A percentile compares a stretch with the other conserved stretches of the same genome.
These are phyloP conservation scores for Mycosphaerella sp. DNA, from an alignment of 2,329 filamentous ascomycete genomes.

Conservation along the genomic window DNA sequence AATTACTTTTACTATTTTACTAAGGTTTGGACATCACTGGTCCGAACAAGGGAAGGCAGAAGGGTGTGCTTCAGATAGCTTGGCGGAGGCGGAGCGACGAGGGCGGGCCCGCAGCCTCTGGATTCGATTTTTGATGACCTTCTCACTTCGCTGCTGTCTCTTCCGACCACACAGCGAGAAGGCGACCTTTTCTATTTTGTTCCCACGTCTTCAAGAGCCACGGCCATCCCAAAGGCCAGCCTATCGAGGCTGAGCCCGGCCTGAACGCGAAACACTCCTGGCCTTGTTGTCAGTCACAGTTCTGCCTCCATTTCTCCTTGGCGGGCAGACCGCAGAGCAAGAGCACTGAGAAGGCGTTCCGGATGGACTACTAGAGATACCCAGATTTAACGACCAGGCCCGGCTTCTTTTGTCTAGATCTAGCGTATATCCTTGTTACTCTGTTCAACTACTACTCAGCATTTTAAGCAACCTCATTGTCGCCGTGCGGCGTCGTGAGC, in stretches of 20 bases:
- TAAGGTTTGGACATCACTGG: no score
- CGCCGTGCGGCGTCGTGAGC: neutral
- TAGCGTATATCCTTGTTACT: conserved; percentile 1
- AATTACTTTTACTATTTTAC: no score
- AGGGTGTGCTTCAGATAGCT: neutral
- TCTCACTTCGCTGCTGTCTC: neutral
- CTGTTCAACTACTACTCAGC: neutral
- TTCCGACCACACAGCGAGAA: neutral
- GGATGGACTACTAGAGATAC: conserved; percentile 9
- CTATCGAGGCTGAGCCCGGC: conserved; percentile 10
- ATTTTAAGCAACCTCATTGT: neutral
- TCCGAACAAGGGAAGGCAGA: neutral
- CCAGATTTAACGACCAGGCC: conserved; percentile 9
- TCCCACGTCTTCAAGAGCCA: neutral
- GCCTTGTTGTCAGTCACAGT: conserved; percentile 1
- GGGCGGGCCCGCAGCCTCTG: neutral
- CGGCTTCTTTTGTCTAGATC: conserved; percentile 4
- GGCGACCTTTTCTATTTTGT: conserved; percentile 8
- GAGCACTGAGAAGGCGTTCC: neutral
- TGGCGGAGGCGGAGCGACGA: neutral
- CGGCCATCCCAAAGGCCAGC: conserved; percentile 9
- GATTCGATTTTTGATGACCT: neutral
- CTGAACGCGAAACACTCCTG: conserved; percentile 10
- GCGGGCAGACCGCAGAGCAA: neutral
- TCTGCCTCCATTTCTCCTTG: neutral